phyloP scores from a whole-genome alignment of 495 filamentous ascomycete genomes.

The Talaromyces adpressus region DNA sequence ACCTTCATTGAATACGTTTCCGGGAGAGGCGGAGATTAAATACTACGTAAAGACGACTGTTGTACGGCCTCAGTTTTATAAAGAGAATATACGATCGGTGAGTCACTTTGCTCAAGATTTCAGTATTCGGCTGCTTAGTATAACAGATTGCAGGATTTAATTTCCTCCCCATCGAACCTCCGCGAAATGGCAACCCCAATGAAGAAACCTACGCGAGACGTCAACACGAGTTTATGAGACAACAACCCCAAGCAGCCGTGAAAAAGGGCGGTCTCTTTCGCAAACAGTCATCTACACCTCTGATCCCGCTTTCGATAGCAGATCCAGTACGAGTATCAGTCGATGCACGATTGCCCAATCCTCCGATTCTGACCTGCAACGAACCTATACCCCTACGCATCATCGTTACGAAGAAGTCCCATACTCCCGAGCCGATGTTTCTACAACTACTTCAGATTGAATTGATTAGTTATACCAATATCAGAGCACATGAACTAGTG shows the following conservation, averaged over 20 bases:
- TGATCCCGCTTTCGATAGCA: constrained; percentile 13
- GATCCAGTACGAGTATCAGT: constrained; percentile 48
- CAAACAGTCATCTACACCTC: constrained; percentile 20
- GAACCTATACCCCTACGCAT: constrained; percentile 75
- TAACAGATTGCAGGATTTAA: constrained; percentile 55
- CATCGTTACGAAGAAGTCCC: constrained; percentile 65
- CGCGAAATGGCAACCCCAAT: constrained; percentile 54
- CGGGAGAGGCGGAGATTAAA: constrained; percentile 76
- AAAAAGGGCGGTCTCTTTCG: constrained; percentile 52
- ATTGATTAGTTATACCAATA: constrained; percentile 68
- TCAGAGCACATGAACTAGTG: constrained; percentile 64
- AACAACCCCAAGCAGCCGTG: constrained; percentile 26
- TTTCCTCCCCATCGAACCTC: constrained; percentile 90
- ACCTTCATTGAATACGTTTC: constrained; percentile 75
- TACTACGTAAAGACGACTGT: constrained; percentile 94
- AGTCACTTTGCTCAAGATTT: constrained; percentile 13
- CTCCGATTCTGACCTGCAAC: constrained; percentile 84
- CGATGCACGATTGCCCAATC: constrained; percentile 80
- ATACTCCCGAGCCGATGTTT: constrained; percentile 55
- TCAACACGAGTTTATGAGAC: constrained; percentile 63
- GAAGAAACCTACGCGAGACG: constrained; percentile 80
- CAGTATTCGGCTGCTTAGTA: not conserved
- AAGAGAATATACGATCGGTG: constrained; percentile 72
- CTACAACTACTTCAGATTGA: constrained; percentile 75
- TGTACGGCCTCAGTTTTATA: constrained; percentile 70